A percentile compares a stretch with the other conserved stretches of the same genome.
Evolutionary conservation across 768 basidiomycete genomes (phyloP).

Genomic region (Filobasidium floriforme): DNA sequence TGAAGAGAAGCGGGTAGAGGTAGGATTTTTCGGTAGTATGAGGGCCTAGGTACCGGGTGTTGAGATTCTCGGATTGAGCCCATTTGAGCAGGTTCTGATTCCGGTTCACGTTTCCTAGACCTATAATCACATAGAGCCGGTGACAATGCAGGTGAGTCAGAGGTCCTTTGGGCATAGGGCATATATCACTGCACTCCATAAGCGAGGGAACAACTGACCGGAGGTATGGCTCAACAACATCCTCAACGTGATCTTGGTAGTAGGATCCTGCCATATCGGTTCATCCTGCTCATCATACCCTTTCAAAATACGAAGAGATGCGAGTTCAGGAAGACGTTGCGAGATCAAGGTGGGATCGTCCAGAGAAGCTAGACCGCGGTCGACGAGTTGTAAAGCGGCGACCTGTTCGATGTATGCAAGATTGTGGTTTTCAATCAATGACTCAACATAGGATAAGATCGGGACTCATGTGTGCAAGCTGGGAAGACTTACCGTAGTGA

Average conservation of each 20-base stretch:
- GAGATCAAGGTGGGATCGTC: conserved; percentile 30
- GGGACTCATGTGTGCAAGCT: too few relatives aligned
- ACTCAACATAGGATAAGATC: too few relatives aligned
- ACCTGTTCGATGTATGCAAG: too few relatives aligned
- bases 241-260: conserved; percentile 33
- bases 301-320: conserved; percentile 26
- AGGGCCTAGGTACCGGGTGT: conserved; percentile 19
- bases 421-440: too few relatives aligned
- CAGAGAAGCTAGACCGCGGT: conserved; percentile 9
- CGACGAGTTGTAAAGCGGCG: too few relatives aligned
- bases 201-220: conserved; percentile 23
- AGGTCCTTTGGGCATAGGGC: too few relatives aligned
- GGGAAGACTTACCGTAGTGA: too few relatives aligned
- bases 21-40: conserved; percentile 16
- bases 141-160: neutral
- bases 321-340: conserved; percentile 31
- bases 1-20: conserved; percentile 22
- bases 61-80: conserved; percentile 17
- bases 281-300: conserved; percentile 28
- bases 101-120: conserved; percentile 27
- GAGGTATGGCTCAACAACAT: conserved; percentile 40
- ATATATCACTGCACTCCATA: too few relatives aligned
- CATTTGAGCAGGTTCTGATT: conserved; percentile 26
- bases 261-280: conserved; percentile 24
- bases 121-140: conserved; percentile 13